A percentile compares a stretch with the other conserved stretches of the same genome.
Conservation (phyloP, 2,329 filamentous ascomycete genomes). For the Fusarium fujikuroi region DNA sequence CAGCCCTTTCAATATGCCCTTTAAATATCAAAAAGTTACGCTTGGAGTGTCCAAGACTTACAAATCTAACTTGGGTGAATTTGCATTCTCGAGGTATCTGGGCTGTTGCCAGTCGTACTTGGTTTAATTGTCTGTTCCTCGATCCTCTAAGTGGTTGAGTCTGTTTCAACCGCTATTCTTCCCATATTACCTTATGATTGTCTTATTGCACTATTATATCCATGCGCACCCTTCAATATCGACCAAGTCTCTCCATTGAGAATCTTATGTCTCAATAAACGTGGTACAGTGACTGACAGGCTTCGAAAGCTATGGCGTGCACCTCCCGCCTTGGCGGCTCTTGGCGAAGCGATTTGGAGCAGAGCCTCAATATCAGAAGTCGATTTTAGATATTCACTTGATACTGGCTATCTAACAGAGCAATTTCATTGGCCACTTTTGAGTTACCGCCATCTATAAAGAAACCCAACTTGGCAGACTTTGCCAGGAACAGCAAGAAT, state of each 20-base stretch:
- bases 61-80: fast-evolving
- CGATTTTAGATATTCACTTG: not conserved
- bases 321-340: constrained; percentile 15
- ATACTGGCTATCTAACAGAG: not conserved
- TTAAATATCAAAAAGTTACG: not conserved
- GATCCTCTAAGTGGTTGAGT: fast-evolving
- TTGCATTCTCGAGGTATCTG: fast-evolving
- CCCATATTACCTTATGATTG: fast-evolving
- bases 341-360: not conserved
- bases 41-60: fast-evolving
- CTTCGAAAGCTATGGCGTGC: not conserved
- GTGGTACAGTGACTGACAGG: not conserved
- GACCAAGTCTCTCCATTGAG: fast-evolving
- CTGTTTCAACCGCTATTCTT: not conserved
- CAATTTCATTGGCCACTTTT: not conserved
- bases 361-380: constrained; percentile 10
- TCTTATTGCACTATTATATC: too few relatives aligned
- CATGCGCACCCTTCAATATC: not conserved
- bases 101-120: fast-evolving
- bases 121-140: fast-evolving
- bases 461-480: fast-evolving
- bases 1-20: not conserved
- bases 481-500: not conserved
- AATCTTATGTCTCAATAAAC: fast-evolving
- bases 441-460: not conserved